A percentile compares a stretch with the other conserved stretches of the same genome.
Conservation (phyloP, 2,329 filamentous ascomycete genomes). For the Penicillium crustosum region DNA sequence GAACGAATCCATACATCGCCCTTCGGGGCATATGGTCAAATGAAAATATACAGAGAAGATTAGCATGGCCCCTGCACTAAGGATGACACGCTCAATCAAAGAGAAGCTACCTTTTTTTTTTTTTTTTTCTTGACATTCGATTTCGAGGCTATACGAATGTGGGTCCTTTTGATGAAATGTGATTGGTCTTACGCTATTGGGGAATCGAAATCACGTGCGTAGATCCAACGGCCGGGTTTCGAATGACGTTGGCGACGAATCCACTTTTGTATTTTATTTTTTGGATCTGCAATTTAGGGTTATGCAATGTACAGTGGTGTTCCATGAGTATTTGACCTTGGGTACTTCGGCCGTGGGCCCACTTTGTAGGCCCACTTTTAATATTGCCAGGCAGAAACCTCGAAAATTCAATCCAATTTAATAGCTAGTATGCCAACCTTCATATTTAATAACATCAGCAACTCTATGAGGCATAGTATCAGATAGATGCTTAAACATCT, state of each 20-base stretch:
- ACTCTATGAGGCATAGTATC: no score
- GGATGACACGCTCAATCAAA: constrained; percentile 89
- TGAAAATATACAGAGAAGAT: constrained; percentile 73
- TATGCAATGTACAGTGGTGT: neutral
- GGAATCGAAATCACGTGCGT: neutral
- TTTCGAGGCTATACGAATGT: neutral
- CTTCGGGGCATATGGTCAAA: constrained; percentile 60
- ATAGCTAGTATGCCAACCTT: no score
- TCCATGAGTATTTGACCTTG: no score
- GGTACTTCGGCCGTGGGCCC: no score
- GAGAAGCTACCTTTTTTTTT: constrained; percentile 60
- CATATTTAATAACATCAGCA: no score
- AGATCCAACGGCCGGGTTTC: neutral
- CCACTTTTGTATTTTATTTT: no score
- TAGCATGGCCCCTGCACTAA: constrained; percentile 86
- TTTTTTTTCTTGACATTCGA: no score
- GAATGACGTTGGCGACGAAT: neutral
- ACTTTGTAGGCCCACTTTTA: no score
- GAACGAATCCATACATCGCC: constrained; percentile 20
- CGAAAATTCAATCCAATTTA: no score
- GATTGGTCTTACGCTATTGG: neutral
- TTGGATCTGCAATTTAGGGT: neutral
- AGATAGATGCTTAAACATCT: no score
- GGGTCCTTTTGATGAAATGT: neutral
- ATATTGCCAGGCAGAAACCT: no score